Evolutionary conservation across 352 stramenopile genomes (phyloP).

Genomic region (Globisporangium cystogenes): DNA sequence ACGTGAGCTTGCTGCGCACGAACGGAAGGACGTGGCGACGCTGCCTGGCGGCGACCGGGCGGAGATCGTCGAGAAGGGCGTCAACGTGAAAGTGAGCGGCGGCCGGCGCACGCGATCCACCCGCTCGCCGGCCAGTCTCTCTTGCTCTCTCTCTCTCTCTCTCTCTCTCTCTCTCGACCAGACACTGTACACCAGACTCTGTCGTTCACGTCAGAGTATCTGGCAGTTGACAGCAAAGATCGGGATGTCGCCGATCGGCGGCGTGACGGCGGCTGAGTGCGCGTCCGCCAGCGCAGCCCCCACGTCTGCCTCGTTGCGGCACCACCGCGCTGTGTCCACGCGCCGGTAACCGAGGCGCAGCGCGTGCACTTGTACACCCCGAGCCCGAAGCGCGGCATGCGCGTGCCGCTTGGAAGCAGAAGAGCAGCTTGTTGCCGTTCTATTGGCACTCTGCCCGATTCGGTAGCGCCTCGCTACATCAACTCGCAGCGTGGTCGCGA

Average conservation of each 20-base stretch:
- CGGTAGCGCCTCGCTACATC: too few species aligned
- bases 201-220: constrained; percentile 14
- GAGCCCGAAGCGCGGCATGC: too few species aligned
- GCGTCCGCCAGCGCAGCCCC: constrained; percentile 24
- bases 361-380: too few species aligned
- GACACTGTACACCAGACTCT: too few species aligned
- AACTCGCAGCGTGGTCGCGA: too few species aligned
- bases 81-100: too few species aligned
- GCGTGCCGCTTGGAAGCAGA: too few species aligned
- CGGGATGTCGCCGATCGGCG: constrained; percentile 71
- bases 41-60: constrained; percentile 92
- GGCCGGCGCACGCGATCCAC: constrained; percentile 95
- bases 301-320: too few species aligned
- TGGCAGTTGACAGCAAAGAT: constrained; percentile 64
- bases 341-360: too few species aligned
- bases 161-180: background rate
- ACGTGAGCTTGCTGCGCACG: constrained; percentile 65
- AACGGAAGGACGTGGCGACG: constrained; percentile 88
- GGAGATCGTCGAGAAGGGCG: constrained; percentile 97
- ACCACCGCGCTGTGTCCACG: too few species aligned
- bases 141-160: background rate
- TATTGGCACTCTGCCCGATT: too few species aligned
- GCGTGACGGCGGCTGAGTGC: constrained; percentile 50
- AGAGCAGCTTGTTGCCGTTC: too few species aligned
- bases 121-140: constrained; percentile 89